These are phyloP conservation scores for Verticillium albo-atrum DNA, from an alignment of 2,329 filamentous ascomycete genomes.

Conservation along the genomic window DNA sequence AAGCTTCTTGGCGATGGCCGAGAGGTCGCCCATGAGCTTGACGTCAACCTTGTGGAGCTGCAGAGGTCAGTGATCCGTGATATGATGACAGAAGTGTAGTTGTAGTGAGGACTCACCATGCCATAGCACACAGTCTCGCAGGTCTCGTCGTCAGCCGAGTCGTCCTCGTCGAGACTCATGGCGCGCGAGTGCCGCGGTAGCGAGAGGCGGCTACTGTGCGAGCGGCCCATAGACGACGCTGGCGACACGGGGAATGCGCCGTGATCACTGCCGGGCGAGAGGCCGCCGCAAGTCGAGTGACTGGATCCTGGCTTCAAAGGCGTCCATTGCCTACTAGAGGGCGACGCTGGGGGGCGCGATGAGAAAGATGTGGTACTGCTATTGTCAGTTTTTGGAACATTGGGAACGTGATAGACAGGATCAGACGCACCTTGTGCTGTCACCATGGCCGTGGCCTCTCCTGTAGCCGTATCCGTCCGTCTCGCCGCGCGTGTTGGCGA, in stretches of 20 bases:
- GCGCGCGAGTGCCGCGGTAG: background rate
- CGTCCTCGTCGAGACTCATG: background rate
- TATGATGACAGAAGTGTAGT: background rate
- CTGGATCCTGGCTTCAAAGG: background rate
- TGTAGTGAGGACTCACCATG: slow-evolving; percentile 14
- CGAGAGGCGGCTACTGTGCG: background rate
- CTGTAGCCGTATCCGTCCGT: background rate
- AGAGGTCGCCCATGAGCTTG: slow-evolving; percentile 18
- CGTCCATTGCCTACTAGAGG: background rate
- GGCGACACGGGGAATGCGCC: background rate
- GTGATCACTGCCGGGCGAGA: background rate
- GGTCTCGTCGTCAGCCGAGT: background rate
- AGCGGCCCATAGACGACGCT: background rate
- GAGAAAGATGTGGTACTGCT: background rate
- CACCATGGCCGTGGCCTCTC: background rate
- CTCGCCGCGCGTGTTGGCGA: background rate
- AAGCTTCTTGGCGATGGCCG: slow-evolving; percentile 12
- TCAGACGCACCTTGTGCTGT: background rate
- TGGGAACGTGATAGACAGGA: background rate
- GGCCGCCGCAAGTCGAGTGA: background rate
- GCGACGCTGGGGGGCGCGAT: background rate
- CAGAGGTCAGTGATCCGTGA: background rate
- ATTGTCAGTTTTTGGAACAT: background rate
- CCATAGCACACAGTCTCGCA: slow-evolving; percentile 17
- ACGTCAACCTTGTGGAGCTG: slow-evolving; percentile 19